Evolutionary conservation across 768 basidiomycete genomes (phyloP).

Genomic region (Lentinula guzmanii): DNA sequence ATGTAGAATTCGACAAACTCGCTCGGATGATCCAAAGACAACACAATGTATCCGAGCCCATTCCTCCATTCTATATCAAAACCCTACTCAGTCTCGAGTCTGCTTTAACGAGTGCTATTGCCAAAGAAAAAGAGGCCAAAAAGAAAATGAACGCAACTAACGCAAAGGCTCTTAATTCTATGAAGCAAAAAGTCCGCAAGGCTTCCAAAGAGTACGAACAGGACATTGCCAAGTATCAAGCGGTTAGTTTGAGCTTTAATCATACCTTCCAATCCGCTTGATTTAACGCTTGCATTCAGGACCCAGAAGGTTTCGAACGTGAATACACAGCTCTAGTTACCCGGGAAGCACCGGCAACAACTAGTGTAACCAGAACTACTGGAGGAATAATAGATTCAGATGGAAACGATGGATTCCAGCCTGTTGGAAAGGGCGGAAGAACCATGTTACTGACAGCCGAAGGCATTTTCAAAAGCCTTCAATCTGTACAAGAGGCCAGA

Average conservation of each 20-base stretch:
- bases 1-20: slow-evolving; percentile 92
- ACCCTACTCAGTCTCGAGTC: slow-evolving; percentile 70
- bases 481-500: slow-evolving; percentile 87
- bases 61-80: slow-evolving; percentile 82
- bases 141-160: slow-evolving; percentile 97
- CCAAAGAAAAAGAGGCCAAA: slow-evolving; percentile 87
- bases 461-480: slow-evolving; percentile 86
- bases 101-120: slow-evolving; percentile 63
- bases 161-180: slow-evolving; percentile 90
- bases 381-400: slow-evolving; percentile 28
- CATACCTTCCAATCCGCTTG: not conserved
- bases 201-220: slow-evolving; percentile 81
- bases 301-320: slow-evolving; percentile 82
- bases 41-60: slow-evolving; percentile 77
- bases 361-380: slow-evolving; percentile 30
- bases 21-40: slow-evolving; percentile 84
- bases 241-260: slow-evolving; percentile 37
- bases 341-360: slow-evolving; percentile 34
- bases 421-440: slow-evolving; percentile 89
- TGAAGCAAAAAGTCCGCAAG: slow-evolving; percentile 98
- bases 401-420: slow-evolving; percentile 75
- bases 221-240: slow-evolving; percentile 73
- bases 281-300: slow-evolving; percentile 39
- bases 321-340: slow-evolving; percentile 57
- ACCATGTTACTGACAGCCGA: slow-evolving; percentile 77